Conservation (phyloP, 2,329 filamentous ascomycete species). For the Penicillium janthinellum region DNA sequence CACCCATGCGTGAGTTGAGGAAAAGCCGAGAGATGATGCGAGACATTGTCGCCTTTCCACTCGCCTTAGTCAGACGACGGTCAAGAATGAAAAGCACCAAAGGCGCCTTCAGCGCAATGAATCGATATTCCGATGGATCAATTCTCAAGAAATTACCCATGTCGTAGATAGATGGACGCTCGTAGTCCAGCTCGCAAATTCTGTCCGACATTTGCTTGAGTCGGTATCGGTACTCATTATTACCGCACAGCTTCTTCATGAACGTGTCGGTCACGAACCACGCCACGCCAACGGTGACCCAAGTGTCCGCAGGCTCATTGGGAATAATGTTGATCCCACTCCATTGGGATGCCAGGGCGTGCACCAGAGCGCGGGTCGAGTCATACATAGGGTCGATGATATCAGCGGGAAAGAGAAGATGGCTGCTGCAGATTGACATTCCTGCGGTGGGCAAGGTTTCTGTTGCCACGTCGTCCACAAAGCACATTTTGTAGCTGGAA, state of each 20-base stretch:
- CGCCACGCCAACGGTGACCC: slow-evolving; percentile 86
- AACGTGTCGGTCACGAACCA: slow-evolving; percentile 96
- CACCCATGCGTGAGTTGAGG: slow-evolving; percentile 80
- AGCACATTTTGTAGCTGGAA: slow-evolving; percentile 87
- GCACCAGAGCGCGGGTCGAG: slow-evolving; percentile 76
- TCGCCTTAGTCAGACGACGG: slow-evolving; percentile 84
- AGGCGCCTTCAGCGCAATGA: slow-evolving; percentile 86
- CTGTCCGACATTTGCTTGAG: slow-evolving; percentile 83
- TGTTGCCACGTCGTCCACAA: slow-evolving; percentile 82
- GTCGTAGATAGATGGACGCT: slow-evolving; percentile 78
- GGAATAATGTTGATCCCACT: slow-evolving; percentile 90
- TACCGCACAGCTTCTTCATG: slow-evolving; percentile 85
- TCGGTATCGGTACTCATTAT: slow-evolving; percentile 90
- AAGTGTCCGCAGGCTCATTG: slow-evolving; percentile 76
- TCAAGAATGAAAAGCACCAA: slow-evolving; percentile 93
- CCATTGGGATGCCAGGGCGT: slow-evolving; percentile 88
- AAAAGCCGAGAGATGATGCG: slow-evolving; percentile 85
- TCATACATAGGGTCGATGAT: slow-evolving; percentile 84
- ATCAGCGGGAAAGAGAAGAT: slow-evolving; percentile 79
- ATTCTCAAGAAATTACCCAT: slow-evolving; percentile 77
- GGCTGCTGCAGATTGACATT: slow-evolving; percentile 82
- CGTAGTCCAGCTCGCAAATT: slow-evolving; percentile 77
- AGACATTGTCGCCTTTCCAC: slow-evolving; percentile 78
- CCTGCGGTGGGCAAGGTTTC: slow-evolving; percentile 79
- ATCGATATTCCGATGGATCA: slow-evolving; percentile 83